Percentiles rank a stretch among this genome's conserved stretches.
Conservation (phyloP, 2,329 filamentous ascomycete species). For the Trichothecium roseum region DNA sequence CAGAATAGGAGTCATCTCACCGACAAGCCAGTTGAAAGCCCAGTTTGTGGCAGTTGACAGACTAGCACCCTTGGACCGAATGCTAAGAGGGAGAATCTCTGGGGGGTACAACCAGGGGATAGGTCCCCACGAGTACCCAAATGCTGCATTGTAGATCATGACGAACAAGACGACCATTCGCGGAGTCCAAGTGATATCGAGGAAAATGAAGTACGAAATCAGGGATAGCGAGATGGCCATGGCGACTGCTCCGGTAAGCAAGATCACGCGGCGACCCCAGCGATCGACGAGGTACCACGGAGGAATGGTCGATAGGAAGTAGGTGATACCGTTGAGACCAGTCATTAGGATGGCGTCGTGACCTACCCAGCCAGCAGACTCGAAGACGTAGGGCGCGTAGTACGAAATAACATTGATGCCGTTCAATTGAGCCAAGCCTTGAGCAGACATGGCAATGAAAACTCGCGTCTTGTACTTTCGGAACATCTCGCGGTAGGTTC, state of each 20-base stretch:
- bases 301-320: constrained; percentile 83
- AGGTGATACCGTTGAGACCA: constrained; percentile 84
- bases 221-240: constrained; percentile 82
- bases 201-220: constrained; percentile 92
- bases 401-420: constrained; percentile 99
- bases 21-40: constrained; percentile 97
- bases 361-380: constrained; percentile 90
- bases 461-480: constrained; percentile 82
- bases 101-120: constrained; percentile 98
- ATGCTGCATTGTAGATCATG: constrained; percentile 97
- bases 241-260: constrained; percentile 78
- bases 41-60: constrained; percentile 94
- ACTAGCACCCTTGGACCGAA: constrained; percentile 93
- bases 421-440: constrained; percentile 90
- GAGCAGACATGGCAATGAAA: constrained; percentile 97
- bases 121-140: constrained; percentile 90
- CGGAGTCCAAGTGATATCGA: constrained; percentile 70
- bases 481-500: constrained; percentile 91
- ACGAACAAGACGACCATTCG: constrained; percentile 86
- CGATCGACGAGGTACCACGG: constrained; percentile 95
- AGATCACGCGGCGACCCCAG: constrained; percentile 80
- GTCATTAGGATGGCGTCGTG: constrained; percentile 93
- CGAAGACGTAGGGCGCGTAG: constrained; percentile 93
- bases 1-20: constrained; percentile 91
- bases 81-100: constrained; percentile 95